Evolutionary conservation across 2,329 filamentous ascomycete genomes (phyloP).

Genomic region (Aspergillus ibericus): DNA sequence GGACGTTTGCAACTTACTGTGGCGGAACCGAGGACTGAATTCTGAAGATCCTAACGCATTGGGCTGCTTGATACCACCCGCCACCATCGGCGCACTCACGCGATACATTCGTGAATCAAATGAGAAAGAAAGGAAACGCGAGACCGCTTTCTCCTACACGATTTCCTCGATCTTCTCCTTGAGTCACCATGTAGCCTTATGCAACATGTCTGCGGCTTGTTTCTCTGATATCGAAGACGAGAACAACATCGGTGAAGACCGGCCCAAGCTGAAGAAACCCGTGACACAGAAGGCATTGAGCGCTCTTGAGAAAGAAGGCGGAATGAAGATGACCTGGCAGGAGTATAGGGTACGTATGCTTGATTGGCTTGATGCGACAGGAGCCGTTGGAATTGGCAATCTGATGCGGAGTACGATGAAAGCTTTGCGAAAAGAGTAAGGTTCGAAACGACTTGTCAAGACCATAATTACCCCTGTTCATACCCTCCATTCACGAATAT

Average conservation of each 20-base stretch:
- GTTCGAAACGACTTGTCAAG: background rate
- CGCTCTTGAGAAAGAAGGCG: conserved; percentile 64
- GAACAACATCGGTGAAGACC: conserved; percentile 22
- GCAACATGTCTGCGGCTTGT: conserved; percentile 48
- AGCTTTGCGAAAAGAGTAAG: conserved; percentile 58
- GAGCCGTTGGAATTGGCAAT: conserved; percentile 65
- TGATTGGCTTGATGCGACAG: conserved; percentile 63
- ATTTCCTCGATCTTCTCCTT: conserved; percentile 49
- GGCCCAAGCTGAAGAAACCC: conserved; percentile 47
- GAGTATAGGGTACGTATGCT: conserved; percentile 75
- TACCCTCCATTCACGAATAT: background rate
- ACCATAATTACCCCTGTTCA: background rate
- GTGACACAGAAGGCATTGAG: conserved; percentile 68
- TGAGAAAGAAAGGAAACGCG: conserved; percentile 33
- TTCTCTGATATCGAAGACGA: conserved; percentile 53
- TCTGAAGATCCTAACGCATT: conserved; percentile 61
- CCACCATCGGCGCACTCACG: conserved; percentile 47
- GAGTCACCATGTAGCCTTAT: conserved; percentile 48
- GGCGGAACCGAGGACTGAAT: conserved; percentile 72
- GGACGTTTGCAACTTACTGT: conserved; percentile 82
- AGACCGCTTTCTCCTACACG: conserved; percentile 32
- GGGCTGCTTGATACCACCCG: conserved; percentile 53
- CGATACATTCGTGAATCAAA: conserved; percentile 44
- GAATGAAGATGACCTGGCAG: conserved; percentile 67
- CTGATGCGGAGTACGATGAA: conserved; percentile 83